Base-by-base conservation (phyloP, 2,329 filamentous ascomycete species). In the Aspergillus sp. region DNA sequence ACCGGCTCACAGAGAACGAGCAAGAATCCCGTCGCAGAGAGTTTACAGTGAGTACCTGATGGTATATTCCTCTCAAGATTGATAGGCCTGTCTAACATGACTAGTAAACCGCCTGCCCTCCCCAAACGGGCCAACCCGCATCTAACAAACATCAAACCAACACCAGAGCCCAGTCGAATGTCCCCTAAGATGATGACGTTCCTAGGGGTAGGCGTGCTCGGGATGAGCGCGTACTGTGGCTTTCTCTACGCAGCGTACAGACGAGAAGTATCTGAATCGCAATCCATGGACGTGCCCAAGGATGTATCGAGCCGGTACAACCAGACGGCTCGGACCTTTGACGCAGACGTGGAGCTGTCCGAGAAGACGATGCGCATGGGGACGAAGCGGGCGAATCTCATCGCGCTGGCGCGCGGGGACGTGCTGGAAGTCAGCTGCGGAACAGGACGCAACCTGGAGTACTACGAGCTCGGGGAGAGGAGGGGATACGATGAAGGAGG, bases 391-490 rank as follows among this genome's bases (percentile, higher is more conserved):
- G 59, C 59, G 27, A 61, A 67, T 32, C 59, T 76, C 2, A 59
- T 70, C n/a, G 52, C 56, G 6, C 58, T 63, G 45, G 72, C 72
- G 4, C 58, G 62, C 13, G 73, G 73, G 1, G 53, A 76, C 48
- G 71, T 75, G 6, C 61, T 76, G 5, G 73, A 76, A 54, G 70
- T 75, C 33, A 71, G 69, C 47, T 72, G 66, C 34, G 73, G 73
- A n/a, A 76, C 73, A 2, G 73, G 73, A 4, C 61, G 72, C 30
- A 76, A 76, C 47, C 53, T 71, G 48, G 56, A 63, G 27, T 73
- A 68, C 49, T 76, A 76, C 52, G 59, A 67, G 40, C 54, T 74
- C 3, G 64, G 64, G 2, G 61, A 66, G 47, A 54, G 55, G 32
- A 51, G 64, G 12, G 62, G 56, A 5, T 43, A 59, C 2, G 60